Evolutionary conservation across 164 flowering plant genomes (phyloP), one percentile per base, ranked within the genome.

Genomic region (Magnolia kwangsiensis): DNA sequence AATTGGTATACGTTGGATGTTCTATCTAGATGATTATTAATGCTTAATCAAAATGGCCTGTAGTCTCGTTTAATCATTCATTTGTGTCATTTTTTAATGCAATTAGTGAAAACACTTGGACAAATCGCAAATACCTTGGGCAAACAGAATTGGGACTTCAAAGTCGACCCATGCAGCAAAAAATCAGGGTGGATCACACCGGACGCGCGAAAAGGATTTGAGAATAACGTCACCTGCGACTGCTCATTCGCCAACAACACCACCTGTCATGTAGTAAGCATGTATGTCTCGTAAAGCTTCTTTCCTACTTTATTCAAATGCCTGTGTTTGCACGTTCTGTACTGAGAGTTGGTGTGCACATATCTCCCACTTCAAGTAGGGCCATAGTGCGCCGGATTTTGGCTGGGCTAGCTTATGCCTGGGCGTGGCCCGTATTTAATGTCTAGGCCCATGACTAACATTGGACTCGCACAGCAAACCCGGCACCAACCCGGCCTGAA

Each of bases 131-230:
- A 69, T 69, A 83, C 82, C 1, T 14, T 89, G 58, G 87, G 89
- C 71, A 91, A 86, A 4, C 71, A 86, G 20, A 0, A 37, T 3
- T 88, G 94, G 94, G 45, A 89, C 74, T 89, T 89, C 78, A 79
- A 74, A 18, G 86, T 82, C 18, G 87, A 88, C 84, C 92, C 92
- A 5, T 91, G 92, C 80, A 81, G 81, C n/a, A 74, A 81, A 45
- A 2, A 63, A 16, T 29, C 24, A 13, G 84, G 83, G 7, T 86
- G 89, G 91, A 64, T n/a, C n/a, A n/a, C 45, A 1, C 69, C 18
- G 0, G 72, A 50, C 0, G 63, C 72, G n/a, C n/a, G n/a, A n/a
- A n/a, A n/a, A n/a, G n/a, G n/a, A n/a, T n/a, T n/a, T 14, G 84
- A 84, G 58, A 80, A 82, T 71, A 74, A 72, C 0, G 82, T 91